A percentile compares a stretch with the other conserved stretches of the same genome.
These are phyloP conservation scores for Vigna radiata DNA, from an alignment of 306 rosid species.

Conservation along the genomic window DNA sequence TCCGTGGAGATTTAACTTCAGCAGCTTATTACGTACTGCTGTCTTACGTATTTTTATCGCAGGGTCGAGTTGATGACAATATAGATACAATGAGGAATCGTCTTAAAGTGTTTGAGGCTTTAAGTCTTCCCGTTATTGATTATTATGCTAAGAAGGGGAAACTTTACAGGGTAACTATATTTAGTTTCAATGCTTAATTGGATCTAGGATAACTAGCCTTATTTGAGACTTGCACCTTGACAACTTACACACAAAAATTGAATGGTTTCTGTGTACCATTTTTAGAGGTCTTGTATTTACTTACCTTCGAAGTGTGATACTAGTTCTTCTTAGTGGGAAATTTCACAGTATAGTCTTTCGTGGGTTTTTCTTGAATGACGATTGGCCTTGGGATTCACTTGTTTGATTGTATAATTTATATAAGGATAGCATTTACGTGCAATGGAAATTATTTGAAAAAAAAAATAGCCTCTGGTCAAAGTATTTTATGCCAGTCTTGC, in stretches of 20 bases:
- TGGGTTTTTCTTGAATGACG: conserved; percentile 21
- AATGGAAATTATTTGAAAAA: background rate
- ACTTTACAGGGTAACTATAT: conserved; percentile 68
- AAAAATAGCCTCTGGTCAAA: conserved; percentile 18
- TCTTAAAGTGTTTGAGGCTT: conserved; percentile 74
- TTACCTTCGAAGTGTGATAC: conserved; percentile 26
- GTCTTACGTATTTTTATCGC: conserved; percentile 46
- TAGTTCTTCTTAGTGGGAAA: conserved; percentile 29
- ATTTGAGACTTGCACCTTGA: background rate
- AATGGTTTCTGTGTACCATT: background rate
- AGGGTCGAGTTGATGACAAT: conserved; percentile 99
- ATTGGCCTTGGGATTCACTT: conserved; percentile 11
- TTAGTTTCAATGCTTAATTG: conserved; percentile 35
- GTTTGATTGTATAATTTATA: conserved; percentile 9
- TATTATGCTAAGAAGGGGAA: conserved; percentile 81
- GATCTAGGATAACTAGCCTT: conserved; percentile 28
- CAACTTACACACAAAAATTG: background rate
- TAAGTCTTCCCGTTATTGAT: conserved; percentile 79
- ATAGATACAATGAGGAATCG: conserved; percentile 86
- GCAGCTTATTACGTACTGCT: conserved; percentile 11
- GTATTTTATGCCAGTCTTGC: conserved; percentile 1
- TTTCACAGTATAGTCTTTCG: conserved; percentile 28
- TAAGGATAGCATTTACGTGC: background rate
- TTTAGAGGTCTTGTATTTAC: conserved; percentile 26
- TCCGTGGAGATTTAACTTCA: conserved; percentile 32